Conservation (phyloP, 176 grass and related monocot species). For the Musa schizocarpa region DNA sequence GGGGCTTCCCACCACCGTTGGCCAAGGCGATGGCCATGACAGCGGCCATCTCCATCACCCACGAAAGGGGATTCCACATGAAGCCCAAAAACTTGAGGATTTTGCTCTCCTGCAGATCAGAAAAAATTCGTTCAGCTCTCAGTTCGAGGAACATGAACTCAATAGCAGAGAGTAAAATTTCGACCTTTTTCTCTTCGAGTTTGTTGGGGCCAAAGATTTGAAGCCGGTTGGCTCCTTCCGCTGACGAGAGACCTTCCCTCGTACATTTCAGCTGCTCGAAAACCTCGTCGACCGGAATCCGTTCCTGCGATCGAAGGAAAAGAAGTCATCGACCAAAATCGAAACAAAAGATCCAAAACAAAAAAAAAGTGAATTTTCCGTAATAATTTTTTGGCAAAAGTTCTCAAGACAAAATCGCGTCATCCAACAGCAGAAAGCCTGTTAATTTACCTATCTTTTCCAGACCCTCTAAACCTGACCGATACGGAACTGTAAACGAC, state of each 20-base stretch:
- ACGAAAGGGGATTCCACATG: slow-evolving; percentile 75
- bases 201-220: slow-evolving; percentile 47
- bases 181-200: slow-evolving; percentile 53
- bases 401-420: background rate
- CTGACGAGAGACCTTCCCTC: slow-evolving; percentile 36
- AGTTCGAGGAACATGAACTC: background rate
- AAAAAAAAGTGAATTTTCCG: background rate
- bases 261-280: slow-evolving; percentile 50
- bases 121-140: background rate
- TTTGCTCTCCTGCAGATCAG: slow-evolving; percentile 47
- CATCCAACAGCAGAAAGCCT: background rate
- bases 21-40: slow-evolving; percentile 71
- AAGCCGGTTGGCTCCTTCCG: slow-evolving; percentile 31
- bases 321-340: background rate
- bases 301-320: slow-evolving; percentile 22
- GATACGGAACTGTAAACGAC: background rate
- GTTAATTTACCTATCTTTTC: background rate
- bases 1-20: slow-evolving; percentile 19
- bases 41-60: slow-evolving; percentile 67
- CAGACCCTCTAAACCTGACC: background rate
- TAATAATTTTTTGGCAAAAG: background rate
- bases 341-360: background rate
- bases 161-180: background rate
- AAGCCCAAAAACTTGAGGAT: slow-evolving; percentile 68
- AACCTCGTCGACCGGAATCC: slow-evolving; percentile 52